phyloP scores from a whole-genome alignment of 108 stramenopile species.

The Heterococcus sp. region DNA sequence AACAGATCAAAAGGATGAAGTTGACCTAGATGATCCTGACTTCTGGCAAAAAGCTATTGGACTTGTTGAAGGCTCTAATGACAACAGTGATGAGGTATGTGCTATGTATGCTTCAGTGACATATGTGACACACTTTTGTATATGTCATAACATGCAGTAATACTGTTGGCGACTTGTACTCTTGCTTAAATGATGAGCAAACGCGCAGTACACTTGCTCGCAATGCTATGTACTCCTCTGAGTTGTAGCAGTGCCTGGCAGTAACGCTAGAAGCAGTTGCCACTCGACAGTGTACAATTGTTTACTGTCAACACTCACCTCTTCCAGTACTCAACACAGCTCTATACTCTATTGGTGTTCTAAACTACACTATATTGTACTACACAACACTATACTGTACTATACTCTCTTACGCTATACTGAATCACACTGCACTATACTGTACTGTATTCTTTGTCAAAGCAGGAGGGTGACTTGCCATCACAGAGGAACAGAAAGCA shows the following conservation, averaged over 20 bases:
- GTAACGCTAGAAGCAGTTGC: too few relatives aligned
- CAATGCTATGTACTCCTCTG: too few relatives aligned
- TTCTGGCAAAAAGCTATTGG: slow-evolving; percentile 66
- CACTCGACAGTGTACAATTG: not conserved
- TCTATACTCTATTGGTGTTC: not conserved
- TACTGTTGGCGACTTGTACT: too few relatives aligned
- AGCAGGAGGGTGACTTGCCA: too few relatives aligned
- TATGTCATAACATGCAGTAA: too few relatives aligned
- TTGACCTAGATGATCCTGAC: slow-evolving; percentile 64
- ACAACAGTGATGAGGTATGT: slow-evolving; percentile 1
- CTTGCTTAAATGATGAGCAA: too few relatives aligned
- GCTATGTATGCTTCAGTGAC: too few relatives aligned
- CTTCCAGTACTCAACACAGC: not conserved
- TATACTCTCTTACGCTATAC: slow-evolving; percentile 1
- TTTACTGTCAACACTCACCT: not conserved
- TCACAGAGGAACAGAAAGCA: too few relatives aligned
- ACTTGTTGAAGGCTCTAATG: slow-evolving; percentile 32
- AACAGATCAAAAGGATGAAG: slow-evolving; percentile 49
- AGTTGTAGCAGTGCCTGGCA: too few relatives aligned
- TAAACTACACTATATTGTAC: not conserved
- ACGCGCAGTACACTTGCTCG: too few relatives aligned
- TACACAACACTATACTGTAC: not conserved
- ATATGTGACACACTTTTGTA: too few relatives aligned
- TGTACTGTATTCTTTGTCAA: too few relatives aligned
- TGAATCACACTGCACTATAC: not conserved